phyloP scores from a whole-genome alignment of 192 early-diverging fungal species.

The Coemansia sp. region DNA sequence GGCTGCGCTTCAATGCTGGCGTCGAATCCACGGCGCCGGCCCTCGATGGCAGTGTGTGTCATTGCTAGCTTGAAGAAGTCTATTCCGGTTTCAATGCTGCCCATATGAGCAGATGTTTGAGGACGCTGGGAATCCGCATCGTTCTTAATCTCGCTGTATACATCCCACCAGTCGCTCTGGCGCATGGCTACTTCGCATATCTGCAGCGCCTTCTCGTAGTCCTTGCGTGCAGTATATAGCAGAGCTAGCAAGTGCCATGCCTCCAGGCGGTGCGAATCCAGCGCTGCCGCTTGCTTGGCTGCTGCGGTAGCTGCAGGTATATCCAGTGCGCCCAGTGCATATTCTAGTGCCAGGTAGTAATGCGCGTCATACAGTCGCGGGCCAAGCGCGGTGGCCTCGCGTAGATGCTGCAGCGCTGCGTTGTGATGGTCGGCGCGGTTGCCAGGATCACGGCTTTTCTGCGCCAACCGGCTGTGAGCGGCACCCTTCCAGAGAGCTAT shows the following conservation, averaged over 20 bases:
- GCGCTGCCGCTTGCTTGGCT: slow-evolving; percentile 56
- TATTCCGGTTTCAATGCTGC: slow-evolving; percentile 55
- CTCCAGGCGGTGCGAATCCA: slow-evolving; percentile 58
- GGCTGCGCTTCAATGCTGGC: slow-evolving; percentile 56
- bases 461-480: slow-evolving; percentile 32
- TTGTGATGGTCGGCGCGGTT: slow-evolving; percentile 62
- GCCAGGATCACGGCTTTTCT: slow-evolving; percentile 60
- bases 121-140: not conserved
- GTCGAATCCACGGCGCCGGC: slow-evolving; percentile 55
- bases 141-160: slow-evolving; percentile 24
- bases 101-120: not conserved
- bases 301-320: slow-evolving; percentile 56
- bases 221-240: slow-evolving; percentile 64
- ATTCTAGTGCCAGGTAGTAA: slow-evolving; percentile 68
- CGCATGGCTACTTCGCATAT: slow-evolving; percentile 62
- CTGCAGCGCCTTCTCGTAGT: slow-evolving; percentile 61
- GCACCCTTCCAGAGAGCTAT: slow-evolving; percentile 48
- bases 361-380: slow-evolving; percentile 58
- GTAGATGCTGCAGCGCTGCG: slow-evolving; percentile 57
- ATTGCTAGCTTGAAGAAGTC: slow-evolving; percentile 61
- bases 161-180: slow-evolving; percentile 57
- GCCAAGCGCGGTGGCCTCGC: slow-evolving; percentile 53
- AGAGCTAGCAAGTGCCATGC: slow-evolving; percentile 77
- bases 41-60: slow-evolving; percentile 59
- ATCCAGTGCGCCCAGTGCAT: slow-evolving; percentile 62